Percentiles rank a stretch among this genome's conserved stretches.
Evolutionary conservation across 495 filamentous ascomycete genomes (phyloP).

Genomic region (Penicillium argentinense): DNA sequence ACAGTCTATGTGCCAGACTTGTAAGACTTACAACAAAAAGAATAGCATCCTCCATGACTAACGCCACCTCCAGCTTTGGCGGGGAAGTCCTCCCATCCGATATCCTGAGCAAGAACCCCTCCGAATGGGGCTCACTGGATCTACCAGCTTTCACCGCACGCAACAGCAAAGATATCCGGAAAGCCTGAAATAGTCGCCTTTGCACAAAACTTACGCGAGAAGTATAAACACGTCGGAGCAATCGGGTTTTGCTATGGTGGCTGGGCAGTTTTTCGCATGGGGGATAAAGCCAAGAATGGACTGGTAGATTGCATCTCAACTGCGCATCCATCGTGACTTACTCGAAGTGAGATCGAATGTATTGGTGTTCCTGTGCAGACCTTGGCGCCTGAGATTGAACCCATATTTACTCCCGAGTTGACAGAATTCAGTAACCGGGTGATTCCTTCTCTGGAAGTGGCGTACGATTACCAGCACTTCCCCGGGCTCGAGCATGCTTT

Average conservation of each 20-base stretch:
- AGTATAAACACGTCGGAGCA: constrained; percentile 48
- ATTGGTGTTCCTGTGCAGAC: constrained; percentile 57
- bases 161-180: constrained; percentile 46
- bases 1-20: constrained; percentile 54
- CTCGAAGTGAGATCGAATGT: constrained; percentile 49
- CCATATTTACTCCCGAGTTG: constrained; percentile 46
- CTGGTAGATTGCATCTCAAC: constrained; percentile 57
- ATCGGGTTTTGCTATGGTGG: constrained; percentile 64
- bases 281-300: constrained; percentile 19
- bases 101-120: constrained; percentile 31
- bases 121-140: constrained; percentile 36
- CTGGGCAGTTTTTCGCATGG: constrained; percentile 42
- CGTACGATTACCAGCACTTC: constrained; percentile 60
- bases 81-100: constrained; percentile 36
- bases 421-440: constrained; percentile 46
- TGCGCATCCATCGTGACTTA: constrained; percentile 54
- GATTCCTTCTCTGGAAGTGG: constrained; percentile 40
- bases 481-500: constrained; percentile 54
- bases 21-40: constrained; percentile 7
- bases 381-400: constrained; percentile 57
- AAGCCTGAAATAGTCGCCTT: constrained; percentile 53
- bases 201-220: constrained; percentile 42
- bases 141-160: constrained; percentile 31
- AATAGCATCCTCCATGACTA: not conserved
- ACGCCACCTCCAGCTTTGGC: constrained; percentile 21